Conservation (phyloP, 108 stramenopile genomes). For the Skeletonema tropicum region DNA sequence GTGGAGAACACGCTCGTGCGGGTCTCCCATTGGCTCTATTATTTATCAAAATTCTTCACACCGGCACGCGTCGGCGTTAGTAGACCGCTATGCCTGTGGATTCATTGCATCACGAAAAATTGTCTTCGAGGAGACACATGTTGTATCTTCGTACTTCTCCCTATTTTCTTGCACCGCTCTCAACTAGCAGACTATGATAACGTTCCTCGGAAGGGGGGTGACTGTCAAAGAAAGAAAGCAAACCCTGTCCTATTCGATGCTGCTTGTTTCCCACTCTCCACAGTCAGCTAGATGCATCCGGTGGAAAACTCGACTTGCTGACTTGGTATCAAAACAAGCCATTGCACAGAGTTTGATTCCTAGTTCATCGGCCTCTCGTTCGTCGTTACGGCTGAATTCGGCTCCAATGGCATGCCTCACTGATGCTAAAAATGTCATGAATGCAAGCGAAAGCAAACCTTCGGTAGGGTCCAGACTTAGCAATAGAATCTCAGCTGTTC, state of each 20-base stretch:
- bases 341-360: slow-evolving; percentile 78
- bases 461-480: slow-evolving; percentile 86
- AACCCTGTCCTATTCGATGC: slow-evolving; percentile 40
- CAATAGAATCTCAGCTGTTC: slow-evolving; percentile 78
- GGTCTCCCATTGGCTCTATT: too few species aligned
- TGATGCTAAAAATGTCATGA: slow-evolving; percentile 67
- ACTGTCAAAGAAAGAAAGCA: slow-evolving; percentile 44
- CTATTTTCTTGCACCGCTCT: slow-evolving; percentile 56
- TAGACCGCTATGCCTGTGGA: too few species aligned
- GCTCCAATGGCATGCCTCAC: slow-evolving; percentile 62
- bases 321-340: slow-evolving; percentile 79
- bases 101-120: slow-evolving; percentile 45
- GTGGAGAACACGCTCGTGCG: too few species aligned
- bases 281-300: slow-evolving; percentile 74
- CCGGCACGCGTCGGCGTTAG: too few species aligned
- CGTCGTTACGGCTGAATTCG: slow-evolving; percentile 71
- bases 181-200: slow-evolving; percentile 43
- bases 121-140: slow-evolving; percentile 32
- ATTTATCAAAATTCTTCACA: too few species aligned
- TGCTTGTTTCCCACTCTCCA: slow-evolving; percentile 41
- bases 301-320: slow-evolving; percentile 68
- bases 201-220: slow-evolving; percentile 77
- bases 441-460: slow-evolving; percentile 63
- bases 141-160: slow-evolving; percentile 54
- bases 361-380: slow-evolving; percentile 76